phyloP scores from a whole-genome alignment of 768 basidiomycete species.

The Suillus plorans region DNA sequence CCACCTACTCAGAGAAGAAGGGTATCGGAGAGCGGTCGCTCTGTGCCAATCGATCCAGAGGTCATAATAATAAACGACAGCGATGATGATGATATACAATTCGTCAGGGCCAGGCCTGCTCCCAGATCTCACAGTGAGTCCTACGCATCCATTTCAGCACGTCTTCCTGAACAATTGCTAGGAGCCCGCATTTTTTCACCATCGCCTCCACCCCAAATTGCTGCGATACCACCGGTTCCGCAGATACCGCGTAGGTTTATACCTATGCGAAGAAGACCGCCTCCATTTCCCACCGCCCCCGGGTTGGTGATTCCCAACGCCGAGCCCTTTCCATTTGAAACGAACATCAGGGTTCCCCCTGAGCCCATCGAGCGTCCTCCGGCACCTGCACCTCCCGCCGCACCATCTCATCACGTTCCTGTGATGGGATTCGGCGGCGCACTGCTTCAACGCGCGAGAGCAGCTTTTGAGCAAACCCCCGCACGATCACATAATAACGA shows the following conservation, averaged over 20 bases:
- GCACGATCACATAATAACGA: conserved; percentile 3
- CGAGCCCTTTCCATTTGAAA: conserved; percentile 54
- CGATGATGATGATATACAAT: conserved; percentile 39
- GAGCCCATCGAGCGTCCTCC: conserved; percentile 24
- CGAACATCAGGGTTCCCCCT: conserved; percentile 21
- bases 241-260: conserved; percentile 40
- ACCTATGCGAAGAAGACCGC: conserved; percentile 36
- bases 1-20: conserved; percentile 27
- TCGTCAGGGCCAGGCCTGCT: conserved; percentile 23
- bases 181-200: conserved; percentile 41
- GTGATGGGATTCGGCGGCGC: conserved; percentile 67
- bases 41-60: conserved; percentile 18
- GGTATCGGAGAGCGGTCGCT: conserved; percentile 22
- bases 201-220: conserved; percentile 45
- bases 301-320: conserved; percentile 51
- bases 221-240: conserved; percentile 57
- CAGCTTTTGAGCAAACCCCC: conserved; percentile 11
- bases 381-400: conserved; percentile 34
- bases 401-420: conserved; percentile 58
- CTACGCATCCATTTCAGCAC: not conserved
- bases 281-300: conserved; percentile 28
- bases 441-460: conserved; percentile 44
- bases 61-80: conserved; percentile 38
- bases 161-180: conserved; percentile 10
- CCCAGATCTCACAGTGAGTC: conserved; percentile 21